Evolutionary conservation across 257 asterid species (phyloP), one percentile per base, ranked within the genome.

Genomic region (Solanum virginianum): DNA sequence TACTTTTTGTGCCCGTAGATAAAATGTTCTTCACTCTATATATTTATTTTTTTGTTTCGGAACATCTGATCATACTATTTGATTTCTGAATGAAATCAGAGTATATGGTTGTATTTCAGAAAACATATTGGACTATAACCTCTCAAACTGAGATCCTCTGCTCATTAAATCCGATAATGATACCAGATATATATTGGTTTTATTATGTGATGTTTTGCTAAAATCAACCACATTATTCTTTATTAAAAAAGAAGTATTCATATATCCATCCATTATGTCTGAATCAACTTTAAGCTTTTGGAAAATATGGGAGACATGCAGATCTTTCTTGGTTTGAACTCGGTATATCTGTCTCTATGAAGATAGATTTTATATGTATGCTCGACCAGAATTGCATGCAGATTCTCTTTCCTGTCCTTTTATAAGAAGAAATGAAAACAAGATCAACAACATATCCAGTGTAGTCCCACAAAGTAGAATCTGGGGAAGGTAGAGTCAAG

Each of bases 1-100:
- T 95, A 82, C 65, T 83, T 56, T 77, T 68, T 81, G 87, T 16
- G 71, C 47, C 66, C 26, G 5, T 39, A 72, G n/a, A 77, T 24
- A 49, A 51, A 77, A 24, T 77, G 62, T 77, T 77, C 82, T 77
- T 86, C 82, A 15, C 69, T 74, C 71, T 74, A 41, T 17, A 20
- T 88, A 22, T 83, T 80, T 20, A 2, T 41, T 85, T 56, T 41
- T 16, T 82, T 3, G 70, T 29, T 55, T 80, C 51, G 74, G 62
- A 14, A 71, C 16, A 57, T 41, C 22, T 74, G 10, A 65, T 39
- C 57, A 22, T 14, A 17, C 75, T 56, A 10, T 32, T 29, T 29
- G 83, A 80, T 75, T 80, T 49, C 7, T 18, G 47, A 12, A 36
- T 59, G 29, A 59, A 20, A 59, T 20, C 29, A 59, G 26, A 59